phyloP scores from a whole-genome alignment of 768 basidiomycete species.

The Amanita phalloides region DNA sequence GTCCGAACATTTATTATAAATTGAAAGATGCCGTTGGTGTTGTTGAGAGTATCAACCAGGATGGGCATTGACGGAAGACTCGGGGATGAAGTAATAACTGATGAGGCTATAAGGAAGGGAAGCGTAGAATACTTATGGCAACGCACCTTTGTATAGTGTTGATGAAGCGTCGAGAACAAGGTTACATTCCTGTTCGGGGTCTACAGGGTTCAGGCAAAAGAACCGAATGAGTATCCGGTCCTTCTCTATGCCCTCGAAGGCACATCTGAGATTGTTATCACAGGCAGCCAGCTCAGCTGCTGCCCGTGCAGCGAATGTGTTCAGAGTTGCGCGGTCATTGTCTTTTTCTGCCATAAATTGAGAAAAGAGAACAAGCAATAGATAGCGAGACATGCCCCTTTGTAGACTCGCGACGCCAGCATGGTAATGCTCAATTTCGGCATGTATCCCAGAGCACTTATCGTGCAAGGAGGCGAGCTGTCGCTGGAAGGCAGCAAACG shows the following conservation, averaged over 20 bases:
- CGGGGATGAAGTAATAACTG: slow-evolving; percentile 78
- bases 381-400: slow-evolving; percentile 33
- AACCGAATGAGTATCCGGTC: slow-evolving; percentile 71
- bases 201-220: slow-evolving; percentile 45
- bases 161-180: slow-evolving; percentile 68
- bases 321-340: slow-evolving; percentile 49
- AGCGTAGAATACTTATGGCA: neutral
- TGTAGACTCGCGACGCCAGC: slow-evolving; percentile 48
- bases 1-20: slow-evolving; percentile 63
- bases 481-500: slow-evolving; percentile 47
- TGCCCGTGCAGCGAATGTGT: slow-evolving; percentile 37
- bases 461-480: slow-evolving; percentile 59
- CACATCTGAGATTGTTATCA: slow-evolving; percentile 48
- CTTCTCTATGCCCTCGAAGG: slow-evolving; percentile 69
- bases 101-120: neutral
- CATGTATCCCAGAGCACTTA: slow-evolving; percentile 43
- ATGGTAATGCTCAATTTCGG: slow-evolving; percentile 66
- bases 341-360: slow-evolving; percentile 42
- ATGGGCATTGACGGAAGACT: slow-evolving; percentile 55
- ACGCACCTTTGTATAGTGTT: slow-evolving; percentile 51
- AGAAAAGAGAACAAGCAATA: neutral
- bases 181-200: slow-evolving; percentile 54
- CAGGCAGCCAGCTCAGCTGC: slow-evolving; percentile 45
- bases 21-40: slow-evolving; percentile 52
- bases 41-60: slow-evolving; percentile 62